Percentiles rank a stretch among this genome's conserved stretches.
These are phyloP conservation scores for Thalassiosira exigua DNA, from an alignment of 352 stramenopile species.

Conservation along the genomic window DNA sequence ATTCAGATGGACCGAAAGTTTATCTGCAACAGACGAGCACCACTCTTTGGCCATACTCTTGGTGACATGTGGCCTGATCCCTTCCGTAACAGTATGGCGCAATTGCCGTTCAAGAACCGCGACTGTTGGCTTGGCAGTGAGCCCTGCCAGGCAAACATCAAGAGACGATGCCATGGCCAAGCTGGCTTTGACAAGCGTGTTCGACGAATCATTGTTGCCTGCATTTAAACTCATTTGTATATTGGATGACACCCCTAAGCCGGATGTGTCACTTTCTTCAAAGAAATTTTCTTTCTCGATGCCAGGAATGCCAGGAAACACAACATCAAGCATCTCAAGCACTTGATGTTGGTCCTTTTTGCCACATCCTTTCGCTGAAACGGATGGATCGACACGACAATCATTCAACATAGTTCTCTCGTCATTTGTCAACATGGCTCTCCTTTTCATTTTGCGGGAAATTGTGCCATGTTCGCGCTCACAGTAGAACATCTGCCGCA, in stretches of 20 bases:
- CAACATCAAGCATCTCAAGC: slow-evolving; percentile 20
- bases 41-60: slow-evolving; percentile 23
- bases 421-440: slow-evolving; percentile 19
- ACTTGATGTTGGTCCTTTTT: slow-evolving; percentile 25
- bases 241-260: too few relatives aligned
- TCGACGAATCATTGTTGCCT: too few relatives aligned
- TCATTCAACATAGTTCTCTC: slow-evolving; percentile 41
- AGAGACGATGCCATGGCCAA: slow-evolving; percentile 50
- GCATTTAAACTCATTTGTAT: neutral
- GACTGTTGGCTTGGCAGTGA: slow-evolving; percentile 29
- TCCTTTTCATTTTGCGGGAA: slow-evolving; percentile 35
- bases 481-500: slow-evolving; percentile 60
- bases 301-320: slow-evolving; percentile 46
- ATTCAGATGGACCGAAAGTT: slow-evolving; percentile 7
- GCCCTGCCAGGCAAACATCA: slow-evolving; percentile 39
- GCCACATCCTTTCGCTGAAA: slow-evolving; percentile 12
- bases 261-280: neutral
- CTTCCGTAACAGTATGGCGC: neutral
- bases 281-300: neutral
- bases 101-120: slow-evolving; percentile 16
- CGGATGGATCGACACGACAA: slow-evolving; percentile 38
- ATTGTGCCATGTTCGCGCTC: slow-evolving; percentile 52
- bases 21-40: slow-evolving; percentile 22
- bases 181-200: slow-evolving; percentile 23
- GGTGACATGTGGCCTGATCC: slow-evolving; percentile 19